Evolutionary conservation across 2,329 filamentous ascomycete species (phyloP), one percentile per base, ranked within the genome.

Genomic region (Fusarium penzigii): DNA sequence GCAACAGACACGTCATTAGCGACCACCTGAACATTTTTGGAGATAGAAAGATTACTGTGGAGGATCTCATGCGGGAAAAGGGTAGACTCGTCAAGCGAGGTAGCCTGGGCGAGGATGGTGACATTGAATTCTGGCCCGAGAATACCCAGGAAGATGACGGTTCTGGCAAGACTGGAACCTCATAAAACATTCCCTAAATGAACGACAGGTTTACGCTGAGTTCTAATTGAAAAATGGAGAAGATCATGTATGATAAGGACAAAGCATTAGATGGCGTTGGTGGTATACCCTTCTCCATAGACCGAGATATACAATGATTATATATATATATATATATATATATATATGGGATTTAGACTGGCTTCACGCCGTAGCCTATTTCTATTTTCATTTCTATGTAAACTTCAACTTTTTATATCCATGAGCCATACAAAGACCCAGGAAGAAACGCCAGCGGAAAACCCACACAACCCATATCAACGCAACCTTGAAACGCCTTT

Each of bases 121-220:
- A 96, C 68, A 75, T 97, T 44, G 93, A 97, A 70, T 94, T 97
- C 62, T 96, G 92, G 88, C 87, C 89, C 29, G 90, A 96, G 59
- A 84, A 86, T 14, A 73, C 48, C 44, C 55, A 62, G 40, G 48
- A 55, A 41, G 48, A 55, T 34, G 58, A 58, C 20, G 59, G 58
- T 29, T 55, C 60, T 16, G 57, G 42, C 7, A 52, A 60, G n/a
- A 46, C 10, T 1, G 32, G 53, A 39, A 53, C 25, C 17, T 56
- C 54, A 42, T 55, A 45, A 48, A 42, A 20, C 10, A 11, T 25
- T 25, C 20, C 20, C 7, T 4, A 25, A 25, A 25, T 7, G 20
- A 25, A 5, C 20, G 7, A 25, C 5, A 25, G 20, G 7, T 25
- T 25, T 7, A 25, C 20, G 20, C 12, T 25, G 25, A 3, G 25